Evolutionary conservation across 208 protist species (phyloP), one percentile per base, ranked within the genome.

Genomic region (Tritrichomonas foetus): DNA sequence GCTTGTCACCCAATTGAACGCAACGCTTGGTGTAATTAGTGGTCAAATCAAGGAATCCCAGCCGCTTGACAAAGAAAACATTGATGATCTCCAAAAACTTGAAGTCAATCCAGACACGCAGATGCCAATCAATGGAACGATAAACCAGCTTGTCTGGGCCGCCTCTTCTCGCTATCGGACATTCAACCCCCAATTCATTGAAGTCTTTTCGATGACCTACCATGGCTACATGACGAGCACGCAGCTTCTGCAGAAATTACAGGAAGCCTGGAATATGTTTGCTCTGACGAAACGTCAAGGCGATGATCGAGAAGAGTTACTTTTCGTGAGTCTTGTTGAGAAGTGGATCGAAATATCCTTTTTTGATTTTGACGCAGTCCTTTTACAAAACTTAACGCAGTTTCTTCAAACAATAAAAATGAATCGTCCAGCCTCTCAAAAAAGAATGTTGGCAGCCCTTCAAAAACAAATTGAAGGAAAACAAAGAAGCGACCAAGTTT

Each of bases 271-370:
- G 64, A 8, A 8, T 22, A 8, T 64, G 13, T 22, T 64, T 22
- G 74, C 74, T 30, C 44, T 75, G 1, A 39, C 27, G 50, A 82
- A 82, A 50, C 8, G 47, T 11, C 9, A 50, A 44, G 74, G 50
- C 8, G 74, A 50, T 22, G 74, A 27, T 50, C 44, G 33, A 57
- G 25, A 25, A 61, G 78, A 89, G 16, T 47, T 89, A 53, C 39
- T 57, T 27, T 89, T 57, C n/a, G 78, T 89, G 3, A 22, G 27
- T 2, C 27, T 89, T 57, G 78, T 89, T 5, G 78, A 89, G 57
- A 89, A 89, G 36, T 89, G 78, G 78, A 89, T 89, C 14, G 78
- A 89, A 89, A 89, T 20, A 20, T 57, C 47, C 9, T 89, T 89
- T 39, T 89, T 41, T 20, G 78, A 89, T 36, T 89, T 89, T 36